These are phyloP conservation scores for Tillandsia leiboldiana DNA, from an alignment of 176 grass and related monocot species.

Conservation along the genomic window DNA sequence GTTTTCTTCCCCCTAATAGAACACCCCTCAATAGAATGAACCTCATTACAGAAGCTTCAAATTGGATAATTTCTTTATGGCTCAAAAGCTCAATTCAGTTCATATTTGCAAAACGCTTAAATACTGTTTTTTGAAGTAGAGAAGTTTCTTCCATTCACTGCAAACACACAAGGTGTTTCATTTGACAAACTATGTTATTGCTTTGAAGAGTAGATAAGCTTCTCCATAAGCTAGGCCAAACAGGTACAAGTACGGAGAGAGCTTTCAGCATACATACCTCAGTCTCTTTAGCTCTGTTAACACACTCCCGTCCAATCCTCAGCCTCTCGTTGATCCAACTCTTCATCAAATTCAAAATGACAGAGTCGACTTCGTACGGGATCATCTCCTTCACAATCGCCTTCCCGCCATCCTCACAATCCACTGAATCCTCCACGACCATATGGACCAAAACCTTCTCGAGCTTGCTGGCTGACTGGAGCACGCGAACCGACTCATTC, in stretches of 20 bases:
- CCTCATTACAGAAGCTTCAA: no score
- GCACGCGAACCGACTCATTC: constrained; percentile 11
- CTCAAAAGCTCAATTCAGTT: no score
- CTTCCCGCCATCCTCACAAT: constrained; percentile 1
- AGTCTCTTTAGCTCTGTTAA: constrained; percentile 11
- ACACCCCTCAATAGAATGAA: no score
- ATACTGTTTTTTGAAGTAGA: background rate
- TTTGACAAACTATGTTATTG: no score
- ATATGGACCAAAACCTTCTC: constrained; percentile 15
- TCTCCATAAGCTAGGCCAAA: background rate
- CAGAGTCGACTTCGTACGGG: constrained; percentile 5
- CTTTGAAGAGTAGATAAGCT: no score
- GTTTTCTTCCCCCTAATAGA: no score
- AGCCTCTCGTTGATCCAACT: constrained; percentile 12
- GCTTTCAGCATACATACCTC: constrained; percentile 33
- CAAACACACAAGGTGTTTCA: no score
- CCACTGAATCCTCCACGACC: background rate
- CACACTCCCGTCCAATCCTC: constrained; percentile 3
- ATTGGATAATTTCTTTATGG: no score
- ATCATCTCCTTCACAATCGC: constrained; percentile 10
- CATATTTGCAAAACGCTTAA: no score
- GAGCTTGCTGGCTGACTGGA: background rate
- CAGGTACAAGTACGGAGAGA: background rate
- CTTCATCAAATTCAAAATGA: constrained; percentile 6
- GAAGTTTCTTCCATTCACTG: background rate